These are phyloP conservation scores for Trichoderma sp. DNA, from an alignment of 2,329 filamentous ascomycete species.

Conservation along the genomic window DNA sequence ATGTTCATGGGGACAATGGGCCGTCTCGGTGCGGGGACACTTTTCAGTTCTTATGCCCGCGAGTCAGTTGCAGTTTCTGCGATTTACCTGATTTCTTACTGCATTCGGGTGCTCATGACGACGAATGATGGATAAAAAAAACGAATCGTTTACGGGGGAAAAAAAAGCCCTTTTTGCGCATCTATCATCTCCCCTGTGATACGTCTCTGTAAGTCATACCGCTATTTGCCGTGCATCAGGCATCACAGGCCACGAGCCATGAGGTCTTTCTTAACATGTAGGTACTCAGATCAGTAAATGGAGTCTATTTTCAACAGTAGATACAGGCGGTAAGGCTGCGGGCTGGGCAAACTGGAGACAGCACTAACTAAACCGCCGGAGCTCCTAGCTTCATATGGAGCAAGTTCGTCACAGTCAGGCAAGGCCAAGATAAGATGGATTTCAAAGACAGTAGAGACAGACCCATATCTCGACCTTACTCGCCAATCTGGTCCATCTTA, in stretches of 20 bases:
- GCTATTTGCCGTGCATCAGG: neutral
- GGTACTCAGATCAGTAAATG: neutral
- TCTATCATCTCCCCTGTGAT: neutral
- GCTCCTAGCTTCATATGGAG: neutral
- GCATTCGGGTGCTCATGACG: neutral
- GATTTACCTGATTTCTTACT: neutral
- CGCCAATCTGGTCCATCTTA: conserved; percentile 14
- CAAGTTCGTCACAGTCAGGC: neutral
- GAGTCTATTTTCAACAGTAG: neutral
- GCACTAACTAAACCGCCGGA: neutral
- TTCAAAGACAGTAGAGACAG: neutral
- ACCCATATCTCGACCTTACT: neutral
- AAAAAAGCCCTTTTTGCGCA: neutral
- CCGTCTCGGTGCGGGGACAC: neutral
- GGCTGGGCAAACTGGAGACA: neutral
- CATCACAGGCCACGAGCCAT: neutral
- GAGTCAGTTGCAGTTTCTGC: neutral
- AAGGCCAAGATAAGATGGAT: no score
- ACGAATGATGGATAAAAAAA: neutral
- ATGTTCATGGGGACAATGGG: neutral
- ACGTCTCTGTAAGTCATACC: neutral
- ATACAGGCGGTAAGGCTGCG: neutral
- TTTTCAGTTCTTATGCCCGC: neutral
- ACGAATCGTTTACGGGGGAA: neutral
- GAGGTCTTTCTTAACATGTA: neutral